Conservation (phyloP, 2,329 filamentous ascomycete species). For the Cercospora brassicicola region DNA sequence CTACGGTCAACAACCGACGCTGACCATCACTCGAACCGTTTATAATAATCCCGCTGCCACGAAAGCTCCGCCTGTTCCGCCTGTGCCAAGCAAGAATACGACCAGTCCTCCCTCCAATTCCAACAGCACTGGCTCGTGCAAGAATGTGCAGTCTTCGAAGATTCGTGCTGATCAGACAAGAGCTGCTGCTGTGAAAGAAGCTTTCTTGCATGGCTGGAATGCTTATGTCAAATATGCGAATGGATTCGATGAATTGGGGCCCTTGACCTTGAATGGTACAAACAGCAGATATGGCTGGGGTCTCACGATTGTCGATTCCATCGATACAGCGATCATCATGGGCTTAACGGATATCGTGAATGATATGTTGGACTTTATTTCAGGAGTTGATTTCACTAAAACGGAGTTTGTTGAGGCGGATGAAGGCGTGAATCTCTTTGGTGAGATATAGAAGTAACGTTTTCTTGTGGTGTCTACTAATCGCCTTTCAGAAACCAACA, state of each 20-base stretch:
- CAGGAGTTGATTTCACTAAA: constrained; percentile 32
- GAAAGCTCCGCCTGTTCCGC: background rate
- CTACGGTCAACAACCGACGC: background rate
- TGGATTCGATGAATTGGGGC: constrained; percentile 23
- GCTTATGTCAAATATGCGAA: constrained; percentile 40
- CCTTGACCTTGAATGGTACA: constrained; percentile 17
- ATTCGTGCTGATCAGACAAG: constrained; percentile 3
- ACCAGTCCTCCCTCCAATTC: background rate
- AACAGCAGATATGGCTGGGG: constrained; percentile 32
- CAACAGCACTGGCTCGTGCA: constrained; percentile 10
- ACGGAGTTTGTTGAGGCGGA: constrained; percentile 37
- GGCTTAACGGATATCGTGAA: constrained; percentile 27
- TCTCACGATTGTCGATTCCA: constrained; percentile 29
- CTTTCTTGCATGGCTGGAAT: constrained; percentile 23
- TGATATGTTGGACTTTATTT: constrained; percentile 27
- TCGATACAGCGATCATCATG: constrained; percentile 33
- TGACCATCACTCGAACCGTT: constrained; percentile 2
- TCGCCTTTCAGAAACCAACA: constrained; percentile 23
- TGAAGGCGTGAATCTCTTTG: constrained; percentile 18
- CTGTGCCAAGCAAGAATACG: background rate
- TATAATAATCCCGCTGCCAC: background rate
- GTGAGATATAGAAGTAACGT: too few relatives aligned
- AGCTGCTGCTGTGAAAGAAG: constrained; percentile 23
- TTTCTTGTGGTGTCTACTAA: background rate
- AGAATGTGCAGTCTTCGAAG: constrained; percentile 19